A percentile compares a stretch with the other conserved stretches of the same genome.
Evolutionary conservation across 768 basidiomycete genomes (phyloP).

Genomic region (Dictyophora rubrovolvata): DNA sequence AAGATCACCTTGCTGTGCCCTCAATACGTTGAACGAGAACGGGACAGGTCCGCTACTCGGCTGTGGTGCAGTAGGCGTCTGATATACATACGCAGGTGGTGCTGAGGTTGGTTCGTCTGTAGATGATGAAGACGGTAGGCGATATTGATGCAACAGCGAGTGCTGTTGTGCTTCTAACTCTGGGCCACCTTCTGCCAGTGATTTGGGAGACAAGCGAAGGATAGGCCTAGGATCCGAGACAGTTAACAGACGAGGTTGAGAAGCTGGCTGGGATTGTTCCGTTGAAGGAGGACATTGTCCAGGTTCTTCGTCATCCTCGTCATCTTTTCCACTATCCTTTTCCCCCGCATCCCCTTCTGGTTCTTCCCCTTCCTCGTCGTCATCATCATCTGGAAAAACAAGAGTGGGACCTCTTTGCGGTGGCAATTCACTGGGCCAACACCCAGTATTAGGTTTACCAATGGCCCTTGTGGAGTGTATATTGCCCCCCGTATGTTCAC

Average conservation of each 20-base stretch:
- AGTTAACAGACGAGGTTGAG: neutral
- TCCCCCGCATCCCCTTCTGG: neutral
- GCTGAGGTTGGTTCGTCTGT: neutral
- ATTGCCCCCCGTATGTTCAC: neutral
- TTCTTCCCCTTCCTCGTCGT: neutral
- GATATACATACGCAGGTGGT: neutral
- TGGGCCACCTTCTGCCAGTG: neutral
- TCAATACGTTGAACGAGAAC: slow-evolving; percentile 6
- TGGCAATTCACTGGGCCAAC: neutral
- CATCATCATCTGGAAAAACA: neutral
- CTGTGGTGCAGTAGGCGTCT: neutral
- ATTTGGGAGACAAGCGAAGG: neutral
- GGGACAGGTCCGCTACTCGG: slow-evolving; percentile 1
- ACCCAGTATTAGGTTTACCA: neutral
- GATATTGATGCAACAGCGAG: neutral
- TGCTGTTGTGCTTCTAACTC: neutral
- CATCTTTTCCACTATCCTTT: neutral
- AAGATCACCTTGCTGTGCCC: slow-evolving; percentile 8
- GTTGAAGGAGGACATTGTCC: neutral
- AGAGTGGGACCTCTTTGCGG: neutral
- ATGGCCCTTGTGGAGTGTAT: neutral
- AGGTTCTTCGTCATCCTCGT: neutral
- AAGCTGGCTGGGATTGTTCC: neutral
- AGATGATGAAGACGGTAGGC: neutral
- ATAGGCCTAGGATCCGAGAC: neutral